These are phyloP conservation scores for Anethum foeniculum DNA, from an alignment of 140 eudicot species.

Conservation along the genomic window DNA sequence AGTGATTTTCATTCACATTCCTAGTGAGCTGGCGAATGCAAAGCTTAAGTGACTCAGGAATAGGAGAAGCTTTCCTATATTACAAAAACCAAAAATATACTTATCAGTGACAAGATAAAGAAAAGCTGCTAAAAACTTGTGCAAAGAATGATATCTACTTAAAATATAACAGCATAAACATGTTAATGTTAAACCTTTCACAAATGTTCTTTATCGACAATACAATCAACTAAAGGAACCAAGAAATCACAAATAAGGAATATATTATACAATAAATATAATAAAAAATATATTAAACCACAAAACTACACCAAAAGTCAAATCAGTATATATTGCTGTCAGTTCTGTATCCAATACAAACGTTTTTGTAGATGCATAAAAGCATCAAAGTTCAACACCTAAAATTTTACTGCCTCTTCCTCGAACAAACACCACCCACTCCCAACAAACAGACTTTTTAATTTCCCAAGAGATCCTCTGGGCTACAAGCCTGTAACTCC, in stretches of 20 bases:
- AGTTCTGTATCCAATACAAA: not conserved
- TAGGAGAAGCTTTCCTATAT: slow-evolving; percentile 77
- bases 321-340: not conserved
- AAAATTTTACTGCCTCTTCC: not conserved
- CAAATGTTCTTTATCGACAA: not conserved
- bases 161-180: not conserved
- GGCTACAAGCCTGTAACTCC: not conserved
- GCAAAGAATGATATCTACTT: not conserved
- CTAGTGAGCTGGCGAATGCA: slow-evolving; percentile 84
- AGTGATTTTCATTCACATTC: slow-evolving; percentile 85
- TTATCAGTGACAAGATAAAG: not conserved
- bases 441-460: not conserved
- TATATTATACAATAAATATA: not conserved
- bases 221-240: not conserved
- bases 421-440: not conserved
- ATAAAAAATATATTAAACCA: not conserved
- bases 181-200: not conserved
- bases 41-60: slow-evolving; percentile 78
- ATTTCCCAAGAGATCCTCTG: not conserved
- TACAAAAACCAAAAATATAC: not conserved
- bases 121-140: not conserved
- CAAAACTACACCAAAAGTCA: not conserved
- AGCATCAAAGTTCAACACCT: not conserved
- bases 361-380: not conserved
- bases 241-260: not conserved